These are phyloP conservation scores for Antitrichia curtipendula DNA, from an alignment of 225 moss, liverwort and hornwort genomes.

Conservation along the genomic window DNA sequence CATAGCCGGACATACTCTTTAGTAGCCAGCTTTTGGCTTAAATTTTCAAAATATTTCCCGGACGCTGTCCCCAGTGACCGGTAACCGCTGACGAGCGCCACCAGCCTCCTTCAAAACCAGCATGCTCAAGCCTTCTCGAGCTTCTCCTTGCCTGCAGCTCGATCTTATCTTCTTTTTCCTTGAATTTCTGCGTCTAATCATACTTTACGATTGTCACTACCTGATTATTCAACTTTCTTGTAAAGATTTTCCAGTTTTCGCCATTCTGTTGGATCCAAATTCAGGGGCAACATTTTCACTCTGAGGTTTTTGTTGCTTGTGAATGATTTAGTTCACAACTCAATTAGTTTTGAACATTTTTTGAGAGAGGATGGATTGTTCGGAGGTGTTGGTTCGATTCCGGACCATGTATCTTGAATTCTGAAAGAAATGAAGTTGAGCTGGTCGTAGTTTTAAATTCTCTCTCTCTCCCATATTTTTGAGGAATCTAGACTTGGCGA, in stretches of 20 bases:
- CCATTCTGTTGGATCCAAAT: background rate
- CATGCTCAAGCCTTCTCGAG: background rate
- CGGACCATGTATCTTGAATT: background rate
- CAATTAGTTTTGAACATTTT: background rate
- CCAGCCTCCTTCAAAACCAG: background rate
- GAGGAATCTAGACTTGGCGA: background rate
- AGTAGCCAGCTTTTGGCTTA: no score
- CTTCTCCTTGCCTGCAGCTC: background rate
- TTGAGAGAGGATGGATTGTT: background rate
- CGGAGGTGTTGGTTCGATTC: background rate
- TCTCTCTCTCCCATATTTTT: background rate
- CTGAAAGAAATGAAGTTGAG: background rate
- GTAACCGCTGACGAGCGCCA: background rate
- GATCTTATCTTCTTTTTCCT: background rate
- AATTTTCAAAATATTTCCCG: no score
- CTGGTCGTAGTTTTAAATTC: background rate
- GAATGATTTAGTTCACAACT: background rate
- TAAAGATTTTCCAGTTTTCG: background rate
- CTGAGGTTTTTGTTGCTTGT: background rate
- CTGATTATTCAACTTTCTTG: background rate
- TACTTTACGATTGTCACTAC: background rate
- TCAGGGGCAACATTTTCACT: background rate
- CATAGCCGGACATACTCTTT: no score
- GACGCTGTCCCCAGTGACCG: background rate
- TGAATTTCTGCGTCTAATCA: background rate